Percentiles rank a stretch among this genome's conserved stretches.
Evolutionary conservation across 306 rosid species (phyloP).

Genomic region (Abrus pulchellus): DNA sequence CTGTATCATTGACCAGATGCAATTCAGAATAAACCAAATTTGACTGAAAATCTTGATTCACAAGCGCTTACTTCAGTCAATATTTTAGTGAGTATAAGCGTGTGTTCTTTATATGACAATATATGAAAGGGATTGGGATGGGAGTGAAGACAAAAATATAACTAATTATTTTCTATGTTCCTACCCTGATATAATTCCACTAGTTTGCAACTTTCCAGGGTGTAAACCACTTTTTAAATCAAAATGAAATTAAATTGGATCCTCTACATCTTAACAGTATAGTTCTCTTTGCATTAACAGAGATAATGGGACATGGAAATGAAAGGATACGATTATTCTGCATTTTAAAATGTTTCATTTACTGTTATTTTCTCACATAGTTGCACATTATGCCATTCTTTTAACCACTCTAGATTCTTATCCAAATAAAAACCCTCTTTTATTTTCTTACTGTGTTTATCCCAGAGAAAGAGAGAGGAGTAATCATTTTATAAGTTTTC

Average conservation of each 20-base stretch:
- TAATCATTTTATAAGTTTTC: too few species aligned
- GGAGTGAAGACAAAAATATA: conserved; percentile 29
- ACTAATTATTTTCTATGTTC: conserved; percentile 27
- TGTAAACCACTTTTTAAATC: conserved; percentile 51
- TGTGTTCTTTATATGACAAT: too few species aligned
- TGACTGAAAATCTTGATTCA: conserved; percentile 41
- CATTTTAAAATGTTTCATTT: neutral
- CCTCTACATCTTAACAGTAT: neutral
- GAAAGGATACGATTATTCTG: neutral
- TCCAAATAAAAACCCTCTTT: conserved; percentile 22
- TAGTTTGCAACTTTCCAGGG: conserved; percentile 32
- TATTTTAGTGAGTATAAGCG: too few species aligned
- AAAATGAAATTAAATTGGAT: conserved; percentile 6
- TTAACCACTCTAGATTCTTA: neutral
- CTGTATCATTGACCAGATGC: conserved; percentile 42
- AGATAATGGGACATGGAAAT: neutral
- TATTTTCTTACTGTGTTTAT: neutral
- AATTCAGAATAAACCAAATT: conserved; percentile 45
- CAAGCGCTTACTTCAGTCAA: neutral
- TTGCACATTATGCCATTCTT: too few species aligned
- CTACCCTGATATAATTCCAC: conserved; percentile 43
- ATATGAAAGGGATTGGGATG: conserved; percentile 37
- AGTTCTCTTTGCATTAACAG: neutral
- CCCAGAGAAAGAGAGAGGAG: neutral
- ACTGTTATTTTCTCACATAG: neutral